Base-by-base conservation (phyloP, 2,329 filamentous ascomycete genomes). In the Hypoxylon sp. region DNA sequence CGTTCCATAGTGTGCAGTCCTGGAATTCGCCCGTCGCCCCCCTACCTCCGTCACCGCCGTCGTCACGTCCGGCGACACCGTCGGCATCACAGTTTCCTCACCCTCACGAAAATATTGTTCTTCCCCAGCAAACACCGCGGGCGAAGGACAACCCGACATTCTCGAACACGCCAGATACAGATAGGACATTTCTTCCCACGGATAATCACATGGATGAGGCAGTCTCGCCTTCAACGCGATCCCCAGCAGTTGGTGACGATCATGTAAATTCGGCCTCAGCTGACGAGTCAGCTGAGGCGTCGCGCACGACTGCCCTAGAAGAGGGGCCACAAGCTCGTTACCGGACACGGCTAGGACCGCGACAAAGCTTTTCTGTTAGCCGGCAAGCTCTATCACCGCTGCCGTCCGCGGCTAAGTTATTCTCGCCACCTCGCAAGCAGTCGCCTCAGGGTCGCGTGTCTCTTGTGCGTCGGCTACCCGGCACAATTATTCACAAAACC, bases 401-500 rank as follows among this genome's bases (percentile, higher is more conserved):
- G 60, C 88, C 89, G 2, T 82, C 87, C 1, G 79, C 87, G 0
- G 86, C 87, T 5, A 89, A 88, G 57, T 75, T 92, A 8, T 86
- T 88, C 67, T 80, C 82, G 4, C 82, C 85, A 3, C 72, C 76
- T 60, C 68, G 58, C 56, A 68, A 62, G 35, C 67, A 74, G 33
- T 69, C 75, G 43, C 73, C 77, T 55, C 70, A 76, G 29, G 72
- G 67, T 35, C 78, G 73, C 4, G 66, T 83, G 4, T 74, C 77
- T 29, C 75, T 78, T 0, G 76, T 82, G 27, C 79, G 80, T 48
- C 77, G 81, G 38, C 77, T 89, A 24, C 83, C 86, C 1, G 78
- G 84, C 47, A 83, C 86, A 2, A 83, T 96, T 24, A 82, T 96
- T 21, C 84, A 88, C 53, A 93, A 91, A 74, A 92, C 92, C 0